phyloP scores from a whole-genome alignment of 495 filamentous ascomycete genomes.

The Polyplosphaeria fusca region DNA sequence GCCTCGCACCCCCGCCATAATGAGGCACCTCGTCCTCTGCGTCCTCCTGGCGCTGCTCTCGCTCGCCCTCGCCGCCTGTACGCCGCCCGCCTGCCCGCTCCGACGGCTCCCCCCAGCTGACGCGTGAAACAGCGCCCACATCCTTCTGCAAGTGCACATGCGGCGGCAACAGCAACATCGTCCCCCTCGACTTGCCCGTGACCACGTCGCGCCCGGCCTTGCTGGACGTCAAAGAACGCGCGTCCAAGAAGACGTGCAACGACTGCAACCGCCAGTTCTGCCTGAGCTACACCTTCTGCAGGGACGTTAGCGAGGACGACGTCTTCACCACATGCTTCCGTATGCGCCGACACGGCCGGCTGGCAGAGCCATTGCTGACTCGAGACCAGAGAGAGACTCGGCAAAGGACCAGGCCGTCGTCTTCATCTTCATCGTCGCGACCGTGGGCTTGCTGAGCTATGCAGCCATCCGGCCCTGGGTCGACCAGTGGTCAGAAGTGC shows the following conservation, averaged over 20 bases:
- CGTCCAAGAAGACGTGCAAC: constrained; percentile 56
- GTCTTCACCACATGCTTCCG: constrained; percentile 88
- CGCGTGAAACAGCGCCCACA: constrained; percentile 50
- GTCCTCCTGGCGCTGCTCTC: background rate
- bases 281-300: constrained; percentile 80
- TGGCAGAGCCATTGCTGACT: constrained; percentile 15
- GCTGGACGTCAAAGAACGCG: constrained; percentile 30
- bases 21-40: background rate
- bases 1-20: too few relatives aligned
- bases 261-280: constrained; percentile 94
- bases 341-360: constrained; percentile 40
- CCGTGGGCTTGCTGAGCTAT: constrained; percentile 76
- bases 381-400: constrained; percentile 68
- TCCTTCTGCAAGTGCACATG: constrained; percentile 99
- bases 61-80: background rate
- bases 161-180: constrained; percentile 86
- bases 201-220: constrained; percentile 38
- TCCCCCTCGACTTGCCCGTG: constrained; percentile 57
- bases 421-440: constrained; percentile 85
- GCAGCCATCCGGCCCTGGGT: constrained; percentile 69
- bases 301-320: constrained; percentile 79
- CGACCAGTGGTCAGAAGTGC: constrained; percentile 47
- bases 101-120: background rate
- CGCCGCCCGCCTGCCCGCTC: background rate
- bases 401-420: constrained; percentile 88